Conservation (phyloP, 768 basidiomycete genomes). For the Mycena leptocephala region DNA sequence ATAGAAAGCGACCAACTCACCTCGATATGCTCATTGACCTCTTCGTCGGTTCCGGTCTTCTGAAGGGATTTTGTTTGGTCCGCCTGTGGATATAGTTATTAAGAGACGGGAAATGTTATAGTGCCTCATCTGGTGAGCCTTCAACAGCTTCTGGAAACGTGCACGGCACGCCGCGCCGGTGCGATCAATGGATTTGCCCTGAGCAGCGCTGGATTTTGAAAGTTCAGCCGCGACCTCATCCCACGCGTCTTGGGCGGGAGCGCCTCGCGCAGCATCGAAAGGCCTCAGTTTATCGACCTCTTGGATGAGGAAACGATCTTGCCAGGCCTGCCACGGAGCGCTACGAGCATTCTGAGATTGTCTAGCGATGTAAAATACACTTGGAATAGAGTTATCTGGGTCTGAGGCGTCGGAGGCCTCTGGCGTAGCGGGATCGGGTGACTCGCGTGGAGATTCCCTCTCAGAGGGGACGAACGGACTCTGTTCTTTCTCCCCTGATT, state of each 20-base stretch:
- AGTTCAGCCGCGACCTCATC: not conserved
- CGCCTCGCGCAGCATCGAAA: not conserved
- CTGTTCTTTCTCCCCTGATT: too few species aligned
- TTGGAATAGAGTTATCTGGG: too few species aligned
- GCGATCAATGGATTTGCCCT: not conserved
- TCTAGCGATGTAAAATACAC: too few species aligned
- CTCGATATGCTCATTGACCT: not conserved
- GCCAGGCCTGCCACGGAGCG: not conserved
- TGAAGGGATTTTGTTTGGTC: not conserved
- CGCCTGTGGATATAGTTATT: not conserved
- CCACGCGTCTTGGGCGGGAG: not conserved
- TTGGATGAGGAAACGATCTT: slow-evolving; percentile 1
- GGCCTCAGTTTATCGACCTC: not conserved
- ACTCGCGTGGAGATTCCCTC: too few species aligned
- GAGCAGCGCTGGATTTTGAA: not conserved
- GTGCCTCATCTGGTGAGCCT: not conserved
- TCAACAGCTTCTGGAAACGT: not conserved
- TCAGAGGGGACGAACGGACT: too few species aligned
- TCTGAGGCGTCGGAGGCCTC: too few species aligned
- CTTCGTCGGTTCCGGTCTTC: not conserved
- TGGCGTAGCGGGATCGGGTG: too few species aligned
- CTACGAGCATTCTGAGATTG: slow-evolving; percentile 13
- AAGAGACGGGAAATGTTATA: not conserved
- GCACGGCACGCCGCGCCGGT: not conserved
- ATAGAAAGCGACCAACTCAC: not conserved